Base-by-base conservation (phyloP, 2,329 filamentous ascomycete species). In the Neurospora sp. region DNA sequence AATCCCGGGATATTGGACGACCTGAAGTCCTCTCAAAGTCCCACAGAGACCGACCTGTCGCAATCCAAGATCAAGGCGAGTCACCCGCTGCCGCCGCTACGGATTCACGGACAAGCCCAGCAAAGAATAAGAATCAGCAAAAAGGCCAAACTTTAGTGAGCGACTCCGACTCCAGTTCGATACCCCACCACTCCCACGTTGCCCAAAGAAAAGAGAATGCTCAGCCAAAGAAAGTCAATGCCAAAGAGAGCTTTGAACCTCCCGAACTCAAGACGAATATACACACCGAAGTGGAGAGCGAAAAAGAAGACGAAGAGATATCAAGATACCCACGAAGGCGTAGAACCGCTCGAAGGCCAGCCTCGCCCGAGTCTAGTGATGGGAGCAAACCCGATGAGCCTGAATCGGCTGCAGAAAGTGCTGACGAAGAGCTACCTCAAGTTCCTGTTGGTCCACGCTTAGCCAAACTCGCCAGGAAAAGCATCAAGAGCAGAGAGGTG, bases 401-500 rank as follows among this genome's bases (percentile, higher is more conserved):
- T 43, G 17, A 19, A 19, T 11, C 36, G 13, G 38, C 38, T 3
- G 66, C 69, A 13, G 68, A 69, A 6, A 66, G 66, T 19, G 40
- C 66, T 13, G 70, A 72, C 3, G 73, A 75, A n/a, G 73, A 74
- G 23, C 66, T 69, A 7, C 72, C 72, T 23, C 71, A 68, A n/a
- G 69, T 73, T 1, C 72, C 70, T 4, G 69, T 70, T 33, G 77
- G 77, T 1, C 82, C 81, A 11, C 79, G 79, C 9, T 78, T 84
- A 19, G 78, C 79, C 1, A 80, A 76, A 58, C 76, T 85, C 70
- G 75, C 78, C 33, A 79, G 80, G 28, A 83, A 80, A 73, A 81
- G 81, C 58, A 76, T 84, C 66, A 83, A 80, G 71, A 84, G 83
- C 74, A 82, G 77, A 72, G 83, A 85, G 70, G 79, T 85, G n/a